phyloP scores from a whole-genome alignment of 1,139 yeast species.

The Taiozyma onychis region DNA sequence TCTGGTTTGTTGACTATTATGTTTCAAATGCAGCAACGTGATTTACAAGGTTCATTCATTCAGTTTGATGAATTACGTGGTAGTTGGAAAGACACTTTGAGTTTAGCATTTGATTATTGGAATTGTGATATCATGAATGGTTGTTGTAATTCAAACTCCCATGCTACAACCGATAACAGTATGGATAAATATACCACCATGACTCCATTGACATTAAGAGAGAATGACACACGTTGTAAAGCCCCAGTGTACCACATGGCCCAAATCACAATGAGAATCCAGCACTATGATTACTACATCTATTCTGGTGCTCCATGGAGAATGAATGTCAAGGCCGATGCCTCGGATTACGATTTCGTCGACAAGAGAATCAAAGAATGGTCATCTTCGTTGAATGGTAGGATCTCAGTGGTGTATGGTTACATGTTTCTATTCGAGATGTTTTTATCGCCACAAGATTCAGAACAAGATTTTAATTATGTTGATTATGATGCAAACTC shows the following conservation, averaged over 20 bases:
- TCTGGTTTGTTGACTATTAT: conserved; percentile 68
- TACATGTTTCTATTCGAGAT: conserved; percentile 58
- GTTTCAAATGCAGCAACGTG: conserved; percentile 73
- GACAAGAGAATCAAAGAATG: conserved; percentile 50
- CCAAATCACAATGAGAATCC: conserved; percentile 63
- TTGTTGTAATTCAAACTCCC: conserved; percentile 30
- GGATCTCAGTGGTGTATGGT: conserved; percentile 55
- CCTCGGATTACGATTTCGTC: conserved; percentile 47
- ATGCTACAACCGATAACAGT: conserved; percentile 14
- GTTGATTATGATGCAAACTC: conserved; percentile 38
- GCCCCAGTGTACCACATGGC: conserved; percentile 64
- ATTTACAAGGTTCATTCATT: conserved; percentile 46
- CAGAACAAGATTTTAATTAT: conserved; percentile 25
- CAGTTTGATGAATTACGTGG: conserved; percentile 39
- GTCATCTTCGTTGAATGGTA: conserved; percentile 37
- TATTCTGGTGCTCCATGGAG: conserved; percentile 80
- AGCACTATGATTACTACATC: conserved; percentile 73
- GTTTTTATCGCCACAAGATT: conserved; percentile 43
- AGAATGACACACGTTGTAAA: conserved; percentile 42
- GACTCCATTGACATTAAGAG: conserved; percentile 17
- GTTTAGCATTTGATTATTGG: conserved; percentile 62
- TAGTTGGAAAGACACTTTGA: conserved; percentile 59
- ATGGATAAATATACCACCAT: conserved; percentile 1
- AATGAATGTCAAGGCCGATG: conserved; percentile 67
- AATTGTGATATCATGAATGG: conserved; percentile 31